Conservation (phyloP, 345 rosid genomes). For the Sisymbrium altissimum region DNA sequence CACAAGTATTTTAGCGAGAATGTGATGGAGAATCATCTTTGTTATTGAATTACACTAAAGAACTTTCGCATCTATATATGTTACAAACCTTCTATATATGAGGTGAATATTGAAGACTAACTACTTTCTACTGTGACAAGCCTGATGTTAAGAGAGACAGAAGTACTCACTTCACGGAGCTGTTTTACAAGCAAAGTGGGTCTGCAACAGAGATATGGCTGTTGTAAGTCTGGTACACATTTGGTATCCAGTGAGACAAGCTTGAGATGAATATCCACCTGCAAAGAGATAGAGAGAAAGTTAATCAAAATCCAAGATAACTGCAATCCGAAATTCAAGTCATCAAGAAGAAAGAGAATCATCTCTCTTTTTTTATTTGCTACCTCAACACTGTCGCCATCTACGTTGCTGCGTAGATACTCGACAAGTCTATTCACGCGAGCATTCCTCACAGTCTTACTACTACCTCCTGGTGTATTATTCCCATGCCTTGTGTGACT, state of each 20-base stretch:
- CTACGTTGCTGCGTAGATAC: conserved; percentile 59
- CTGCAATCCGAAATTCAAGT: not conserved
- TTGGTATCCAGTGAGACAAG: conserved; percentile 67
- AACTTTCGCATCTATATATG: not conserved
- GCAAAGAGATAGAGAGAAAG: conserved; percentile 21
- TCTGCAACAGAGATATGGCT: conserved; percentile 74
- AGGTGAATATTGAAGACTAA: not conserved
- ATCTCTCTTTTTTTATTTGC: conserved; percentile 9
- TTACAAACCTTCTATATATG: not conserved
- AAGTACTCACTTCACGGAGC: conserved; percentile 69
- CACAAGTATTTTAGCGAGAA: conserved; percentile 1
- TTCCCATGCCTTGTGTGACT: conserved; percentile 93
- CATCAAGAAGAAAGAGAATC: not conserved
- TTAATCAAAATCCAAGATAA: not conserved
- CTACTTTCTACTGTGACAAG: conserved; percentile 1
- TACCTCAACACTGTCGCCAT: conserved; percentile 74
- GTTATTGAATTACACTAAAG: not conserved
- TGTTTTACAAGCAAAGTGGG: conserved; percentile 67
- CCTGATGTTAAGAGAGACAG: conserved; percentile 30
- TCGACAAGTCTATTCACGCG: conserved; percentile 77
- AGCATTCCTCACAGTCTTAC: conserved; percentile 55
- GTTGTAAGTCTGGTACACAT: conserved; percentile 56
- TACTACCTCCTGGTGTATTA: conserved; percentile 45
- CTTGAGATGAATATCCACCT: conserved; percentile 73
- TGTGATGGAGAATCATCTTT: not conserved